Percentiles rank a stretch among this genome's conserved stretches.
These are phyloP conservation scores for Rhynchospora pubera DNA, from an alignment of 176 grass and related monocot genomes.

Conservation along the genomic window DNA sequence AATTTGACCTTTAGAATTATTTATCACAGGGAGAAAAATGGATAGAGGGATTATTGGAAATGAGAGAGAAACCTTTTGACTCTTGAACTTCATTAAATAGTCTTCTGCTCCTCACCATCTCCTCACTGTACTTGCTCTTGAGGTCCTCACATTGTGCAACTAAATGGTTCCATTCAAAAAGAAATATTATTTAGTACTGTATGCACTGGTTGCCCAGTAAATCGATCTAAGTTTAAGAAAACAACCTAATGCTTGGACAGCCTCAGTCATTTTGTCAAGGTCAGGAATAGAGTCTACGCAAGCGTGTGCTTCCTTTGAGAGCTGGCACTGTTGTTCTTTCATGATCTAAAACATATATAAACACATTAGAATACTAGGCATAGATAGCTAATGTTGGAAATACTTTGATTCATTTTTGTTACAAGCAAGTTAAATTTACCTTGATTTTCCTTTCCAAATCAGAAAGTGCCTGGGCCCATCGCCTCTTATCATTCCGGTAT, in stretches of 20 bases:
- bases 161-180: conserved; percentile 33
- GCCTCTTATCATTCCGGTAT: conserved; percentile 74
- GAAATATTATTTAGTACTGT: conserved; percentile 1
- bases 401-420: neutral
- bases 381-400: neutral
- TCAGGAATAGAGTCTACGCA: conserved; percentile 86
- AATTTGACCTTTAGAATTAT: neutral
- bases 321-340: conserved; percentile 65
- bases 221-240: neutral
- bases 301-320: conserved; percentile 77
- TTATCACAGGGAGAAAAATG: conserved; percentile 14
- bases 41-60: conserved; percentile 8
- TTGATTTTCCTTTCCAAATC: conserved; percentile 85
- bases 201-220: neutral
- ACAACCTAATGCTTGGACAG: conserved; percentile 75
- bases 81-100: conserved; percentile 89
- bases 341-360: conserved; percentile 45
- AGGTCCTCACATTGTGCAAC: conserved; percentile 86
- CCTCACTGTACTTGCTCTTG: conserved; percentile 80
- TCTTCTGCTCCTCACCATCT: conserved; percentile 89
- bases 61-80: conserved; percentile 51
- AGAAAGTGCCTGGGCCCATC: conserved; percentile 56
- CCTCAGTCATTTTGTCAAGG: conserved; percentile 83
- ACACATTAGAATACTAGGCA: conserved; percentile 4
- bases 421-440: conserved; percentile 39